Base-by-base conservation (phyloP, 306 rosid genomes). In the Senna siamea region DNA sequence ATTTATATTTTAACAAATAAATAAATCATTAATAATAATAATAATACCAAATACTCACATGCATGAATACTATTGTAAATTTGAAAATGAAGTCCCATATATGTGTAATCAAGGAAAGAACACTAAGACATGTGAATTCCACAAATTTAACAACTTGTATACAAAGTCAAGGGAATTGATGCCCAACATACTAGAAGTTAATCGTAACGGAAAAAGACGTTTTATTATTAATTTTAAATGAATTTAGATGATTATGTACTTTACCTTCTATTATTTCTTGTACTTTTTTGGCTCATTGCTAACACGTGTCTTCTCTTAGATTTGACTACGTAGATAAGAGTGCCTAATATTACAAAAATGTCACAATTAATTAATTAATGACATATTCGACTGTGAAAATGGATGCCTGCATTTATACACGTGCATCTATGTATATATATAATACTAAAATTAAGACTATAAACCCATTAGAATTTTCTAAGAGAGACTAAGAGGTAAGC, bases 341-440 rank as follows among this genome's bases (percentile, higher is more conserved):
- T 19, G 28, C 63, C 75, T 53, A 51, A 26, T 19, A 12, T 28
- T 52, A 19, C 34, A 41, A 74, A 47, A 4, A 41, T 51, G 38
- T 66, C 58, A 22, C 44, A 37, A 69, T 40, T 10, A 63, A 41
- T 70, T 26, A 26, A 26, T 26, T 26, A 26, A 26, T 26, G 32
- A 40, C 7, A 66, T 28, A 43, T 66, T 77, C 70, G 75, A 66
- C 66, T 32, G 23, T 43, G 43, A 69, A 53, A 28, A 18, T 65
- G 62, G 40, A 51, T 54, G 13, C 2, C 1, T 74, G 72, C 58
- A 35, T 26, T 64, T 74, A 41, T 38, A 15, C 12, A 9, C 32
- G 18, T n/a, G 54, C 47, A 41, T 26, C 30, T 26, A 26, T 26
- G 3, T 26, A 26, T 26, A 26, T 26, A 26, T 26, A 26, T 26